Conservation (phyloP, 345 rosid species). For the Populus alba region DNA sequence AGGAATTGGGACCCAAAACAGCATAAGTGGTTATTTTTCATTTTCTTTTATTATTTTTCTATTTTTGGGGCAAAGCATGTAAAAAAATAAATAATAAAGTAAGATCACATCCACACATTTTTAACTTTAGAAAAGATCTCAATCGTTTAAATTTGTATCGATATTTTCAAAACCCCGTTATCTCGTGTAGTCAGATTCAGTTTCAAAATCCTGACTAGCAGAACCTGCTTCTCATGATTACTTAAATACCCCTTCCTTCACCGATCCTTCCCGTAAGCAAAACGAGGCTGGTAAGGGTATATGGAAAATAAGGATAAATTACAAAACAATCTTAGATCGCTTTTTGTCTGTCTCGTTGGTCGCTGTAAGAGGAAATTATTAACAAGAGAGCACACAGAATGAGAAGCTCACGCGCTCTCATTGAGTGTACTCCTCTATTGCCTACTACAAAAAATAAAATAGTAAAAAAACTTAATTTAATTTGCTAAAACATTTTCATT, state of each 20-base stretch:
- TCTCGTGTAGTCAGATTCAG: constrained; percentile 47
- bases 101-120: constrained; percentile 32
- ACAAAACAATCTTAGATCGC: constrained; percentile 20
- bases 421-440: background rate
- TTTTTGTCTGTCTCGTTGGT: constrained; percentile 33
- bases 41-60: background rate
- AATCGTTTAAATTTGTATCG: constrained; percentile 35
- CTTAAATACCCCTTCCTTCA: background rate
- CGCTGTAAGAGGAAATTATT: constrained; percentile 28
- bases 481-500: background rate
- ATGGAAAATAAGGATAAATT: background rate
- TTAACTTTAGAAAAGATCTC: constrained; percentile 18
- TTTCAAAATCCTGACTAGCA: constrained; percentile 44
- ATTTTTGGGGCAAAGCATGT: background rate
- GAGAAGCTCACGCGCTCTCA: constrained; percentile 14
- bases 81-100: background rate
- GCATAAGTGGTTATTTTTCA: too few relatives aligned
- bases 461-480: background rate
- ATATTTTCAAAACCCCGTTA: constrained; percentile 25
- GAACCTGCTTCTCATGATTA: constrained; percentile 21
- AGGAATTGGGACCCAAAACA: background rate
- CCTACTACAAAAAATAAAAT: too few relatives aligned
- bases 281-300: constrained; percentile 3
- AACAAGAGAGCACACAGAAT: background rate
- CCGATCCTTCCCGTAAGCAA: background rate